Evolutionary conservation across 345 rosid species (phyloP), one percentile per base, ranked within the genome.

Genomic region (Salix suchowensis): DNA sequence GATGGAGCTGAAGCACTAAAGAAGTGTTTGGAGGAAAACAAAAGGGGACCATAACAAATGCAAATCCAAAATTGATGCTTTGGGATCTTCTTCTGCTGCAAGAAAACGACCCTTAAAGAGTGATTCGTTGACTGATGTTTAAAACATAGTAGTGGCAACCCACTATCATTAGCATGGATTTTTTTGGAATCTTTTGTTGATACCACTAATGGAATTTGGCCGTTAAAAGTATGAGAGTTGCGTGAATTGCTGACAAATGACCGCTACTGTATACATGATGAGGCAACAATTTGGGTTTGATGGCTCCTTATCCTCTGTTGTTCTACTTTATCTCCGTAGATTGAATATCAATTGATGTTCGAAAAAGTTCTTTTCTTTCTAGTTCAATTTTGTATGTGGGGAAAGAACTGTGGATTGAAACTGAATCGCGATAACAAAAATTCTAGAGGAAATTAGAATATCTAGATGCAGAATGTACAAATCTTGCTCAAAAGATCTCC

Each of bases 61-160:
- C 86, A 81, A 85, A 75, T 72, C 83, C 23, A 84, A 75, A 80
- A 11, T 85, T 46, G 82, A 79, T 74, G 83, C 86, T 55, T 79
- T 82, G 46, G 44, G 16, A 40, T 86, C 80, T 23, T 32, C 78
- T 73, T 37, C 70, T 54, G 34, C 86, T 76, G 26, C 6, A 50
- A 23, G 70, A 13, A 72, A 23, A 68, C 70, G 72, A 54, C 74
- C 78, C 10, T 24, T 68, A 73, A 16, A 48, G 23, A 79, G 78
- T 32, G 88, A 87, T 36, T 84, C 79, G 8, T 73, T 85, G 75
- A 82, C 76, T 39, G 88, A 81, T 69, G 85, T 87, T 10, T 82
- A 75, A 81, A 68, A n/a, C 39, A 70, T 54, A 48, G 40, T 62
- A 44, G 30, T 50, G 23, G 80, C 23, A 18, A 75, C 72, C 50